These are phyloP conservation scores for Ceriops decandra DNA, from an alignment of 345 rosid species.

Conservation along the genomic window DNA sequence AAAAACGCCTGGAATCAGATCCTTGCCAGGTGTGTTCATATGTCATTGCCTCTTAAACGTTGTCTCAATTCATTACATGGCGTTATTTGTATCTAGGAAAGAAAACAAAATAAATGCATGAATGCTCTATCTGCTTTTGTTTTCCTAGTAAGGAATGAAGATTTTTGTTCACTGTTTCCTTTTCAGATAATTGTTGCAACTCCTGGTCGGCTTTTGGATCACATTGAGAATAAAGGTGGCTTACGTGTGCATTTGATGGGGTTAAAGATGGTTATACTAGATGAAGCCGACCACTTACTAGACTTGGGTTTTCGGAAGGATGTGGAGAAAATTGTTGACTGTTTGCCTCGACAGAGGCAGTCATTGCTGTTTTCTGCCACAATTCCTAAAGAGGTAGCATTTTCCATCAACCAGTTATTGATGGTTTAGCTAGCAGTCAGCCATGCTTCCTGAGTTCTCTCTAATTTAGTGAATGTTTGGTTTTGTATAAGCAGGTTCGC, in stretches of 20 bases:
- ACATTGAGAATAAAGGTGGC: constrained; percentile 80
- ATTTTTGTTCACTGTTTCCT: constrained; percentile 7
- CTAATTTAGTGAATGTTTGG: constrained; percentile 2
- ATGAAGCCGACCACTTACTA: constrained; percentile 92
- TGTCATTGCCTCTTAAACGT: constrained; percentile 10
- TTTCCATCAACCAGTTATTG: constrained; percentile 9
- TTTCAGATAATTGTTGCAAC: constrained; percentile 86
- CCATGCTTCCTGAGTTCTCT: constrained; percentile 9
- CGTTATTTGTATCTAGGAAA: neutral
- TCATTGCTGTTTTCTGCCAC: constrained; percentile 87
- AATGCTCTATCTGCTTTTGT: neutral
- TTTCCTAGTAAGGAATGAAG: constrained; percentile 2
- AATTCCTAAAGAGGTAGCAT: constrained; percentile 80
- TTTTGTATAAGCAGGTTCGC: constrained; percentile 54
- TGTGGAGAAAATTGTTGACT: constrained; percentile 80
- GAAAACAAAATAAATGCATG: neutral
- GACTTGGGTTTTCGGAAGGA: constrained; percentile 96
- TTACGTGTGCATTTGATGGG: constrained; percentile 79
- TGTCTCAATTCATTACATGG: constrained; percentile 1
- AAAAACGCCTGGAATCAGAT: constrained; percentile 68
- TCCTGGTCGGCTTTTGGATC: constrained; percentile 94
- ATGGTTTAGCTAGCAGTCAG: neutral
- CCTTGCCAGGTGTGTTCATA: constrained; percentile 75
- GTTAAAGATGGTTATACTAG: constrained; percentile 81
- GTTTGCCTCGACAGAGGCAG: constrained; percentile 84